A percentile compares a stretch with the other conserved stretches of the same genome.
These are phyloP conservation scores for Apostasia ramifera DNA, from an alignment of 106 monocot genomes.

Conservation along the genomic window DNA sequence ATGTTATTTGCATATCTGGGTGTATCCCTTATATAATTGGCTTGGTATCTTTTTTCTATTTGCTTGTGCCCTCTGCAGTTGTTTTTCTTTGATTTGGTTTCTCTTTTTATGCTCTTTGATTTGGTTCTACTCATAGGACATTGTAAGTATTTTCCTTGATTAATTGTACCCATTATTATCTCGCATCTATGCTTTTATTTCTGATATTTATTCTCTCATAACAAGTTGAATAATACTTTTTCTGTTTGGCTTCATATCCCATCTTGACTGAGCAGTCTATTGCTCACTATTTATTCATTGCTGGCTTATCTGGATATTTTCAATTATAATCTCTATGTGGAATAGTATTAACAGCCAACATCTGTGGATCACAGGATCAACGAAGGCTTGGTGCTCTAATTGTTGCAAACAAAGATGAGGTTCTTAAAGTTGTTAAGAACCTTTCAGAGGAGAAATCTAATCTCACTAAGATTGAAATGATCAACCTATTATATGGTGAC, in stretches of 20 bases:
- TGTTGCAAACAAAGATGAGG: constrained; percentile 78
- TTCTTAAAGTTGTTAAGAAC: constrained; percentile 29
- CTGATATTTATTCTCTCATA: neutral
- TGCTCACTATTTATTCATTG: neutral
- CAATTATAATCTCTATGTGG: neutral
- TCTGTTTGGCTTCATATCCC: neutral
- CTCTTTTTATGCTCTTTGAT: too few relatives aligned
- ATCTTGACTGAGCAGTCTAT: neutral
- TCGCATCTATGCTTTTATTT: neutral
- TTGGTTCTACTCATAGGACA: too few relatives aligned
- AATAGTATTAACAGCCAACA: neutral
- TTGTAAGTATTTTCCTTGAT: too few relatives aligned
- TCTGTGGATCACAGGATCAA: constrained; percentile 49
- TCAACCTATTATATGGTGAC: constrained; percentile 57
- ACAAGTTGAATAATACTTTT: neutral
- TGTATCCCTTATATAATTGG: too few relatives aligned
- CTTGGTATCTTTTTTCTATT: too few relatives aligned
- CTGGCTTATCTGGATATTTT: neutral
- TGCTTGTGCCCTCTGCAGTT: too few relatives aligned
- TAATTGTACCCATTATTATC: too few relatives aligned
- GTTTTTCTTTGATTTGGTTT: too few relatives aligned
- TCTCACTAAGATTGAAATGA: constrained; percentile 32
- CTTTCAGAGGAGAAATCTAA: constrained; percentile 23
- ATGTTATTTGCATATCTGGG: too few relatives aligned
- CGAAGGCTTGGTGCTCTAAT: constrained; percentile 82